Evolutionary conservation across 163 green algal species (phyloP).

Genomic region (Chlorella variabilis): DNA sequence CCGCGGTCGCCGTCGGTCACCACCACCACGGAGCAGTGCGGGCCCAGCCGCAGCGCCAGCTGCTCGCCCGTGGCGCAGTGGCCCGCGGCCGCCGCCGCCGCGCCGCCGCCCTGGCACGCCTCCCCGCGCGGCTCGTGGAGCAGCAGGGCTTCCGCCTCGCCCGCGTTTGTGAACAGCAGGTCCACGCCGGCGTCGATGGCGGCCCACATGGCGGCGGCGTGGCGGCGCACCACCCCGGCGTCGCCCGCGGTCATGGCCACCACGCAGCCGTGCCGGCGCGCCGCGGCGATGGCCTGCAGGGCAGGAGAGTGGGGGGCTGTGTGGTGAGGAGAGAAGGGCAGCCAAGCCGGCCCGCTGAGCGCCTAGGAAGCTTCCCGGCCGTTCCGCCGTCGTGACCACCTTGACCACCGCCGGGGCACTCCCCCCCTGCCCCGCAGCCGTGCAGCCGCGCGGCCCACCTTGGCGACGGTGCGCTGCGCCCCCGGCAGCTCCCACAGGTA

Average conservation of each 20-base stretch:
- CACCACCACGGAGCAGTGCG: slow-evolving; percentile 68
- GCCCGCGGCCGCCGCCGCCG: neutral
- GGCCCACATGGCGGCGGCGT: slow-evolving; percentile 65
- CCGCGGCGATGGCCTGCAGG: slow-evolving; percentile 57
- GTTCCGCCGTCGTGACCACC: too few species aligned
- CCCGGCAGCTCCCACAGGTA: slow-evolving; percentile 91
- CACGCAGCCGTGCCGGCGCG: slow-evolving; percentile 61
- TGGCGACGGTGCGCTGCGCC: slow-evolving; percentile 31
- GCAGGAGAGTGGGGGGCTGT: neutral
- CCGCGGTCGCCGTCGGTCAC: slow-evolving; percentile 87
- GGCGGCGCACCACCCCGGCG: slow-evolving; percentile 77
- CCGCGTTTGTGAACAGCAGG: slow-evolving; percentile 67
- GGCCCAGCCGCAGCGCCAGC: slow-evolving; percentile 57
- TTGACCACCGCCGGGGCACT: too few species aligned
- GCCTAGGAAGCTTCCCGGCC: too few species aligned
- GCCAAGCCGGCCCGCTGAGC: neutral
- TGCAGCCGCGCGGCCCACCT: too few species aligned
- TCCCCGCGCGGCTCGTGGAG: slow-evolving; percentile 3
- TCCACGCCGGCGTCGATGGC: slow-evolving; percentile 56
- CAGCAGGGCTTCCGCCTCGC: slow-evolving; percentile 80
- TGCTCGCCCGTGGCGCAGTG: slow-evolving; percentile 45
- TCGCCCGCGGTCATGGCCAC: slow-evolving; percentile 92
- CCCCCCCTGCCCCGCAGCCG: too few species aligned
- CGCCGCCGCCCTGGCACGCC: neutral
- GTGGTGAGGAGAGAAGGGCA: neutral